These are phyloP conservation scores for Hypoxylon subgilvum DNA, from an alignment of 495 filamentous ascomycete species.

Conservation along the genomic window DNA sequence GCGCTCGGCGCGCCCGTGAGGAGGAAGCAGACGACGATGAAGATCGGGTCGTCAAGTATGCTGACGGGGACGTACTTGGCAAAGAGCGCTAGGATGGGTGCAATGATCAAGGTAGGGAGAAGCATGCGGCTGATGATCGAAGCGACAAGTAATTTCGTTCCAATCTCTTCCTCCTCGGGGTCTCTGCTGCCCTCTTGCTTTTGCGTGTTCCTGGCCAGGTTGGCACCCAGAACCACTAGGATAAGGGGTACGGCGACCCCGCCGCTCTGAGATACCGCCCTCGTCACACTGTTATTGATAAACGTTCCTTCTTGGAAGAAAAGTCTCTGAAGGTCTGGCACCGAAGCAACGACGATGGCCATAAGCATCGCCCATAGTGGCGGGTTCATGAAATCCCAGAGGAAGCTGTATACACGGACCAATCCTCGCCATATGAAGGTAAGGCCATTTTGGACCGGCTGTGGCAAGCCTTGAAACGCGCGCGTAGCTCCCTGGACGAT, in stretches of 20 bases:
- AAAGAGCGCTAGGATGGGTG: constrained; percentile 84
- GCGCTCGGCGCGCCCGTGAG: constrained; percentile 94
- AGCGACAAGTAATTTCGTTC: constrained; percentile 81
- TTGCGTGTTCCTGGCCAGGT: constrained; percentile 79
- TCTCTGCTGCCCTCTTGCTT: constrained; percentile 63
- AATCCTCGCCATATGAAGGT: constrained; percentile 48
- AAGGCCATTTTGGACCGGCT: constrained; percentile 61
- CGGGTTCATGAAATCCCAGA: constrained; percentile 97
- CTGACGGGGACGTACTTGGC: constrained; percentile 93
- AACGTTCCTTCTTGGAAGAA: constrained; percentile 94
- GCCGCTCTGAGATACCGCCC: constrained; percentile 81
- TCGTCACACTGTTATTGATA: constrained; percentile 88
- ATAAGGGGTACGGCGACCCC: constrained; percentile 94
- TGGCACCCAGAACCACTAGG: constrained; percentile 93
- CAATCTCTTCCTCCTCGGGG: constrained; percentile 67
- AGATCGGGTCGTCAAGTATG: constrained; percentile 97
- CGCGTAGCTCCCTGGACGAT: constrained; percentile 16
- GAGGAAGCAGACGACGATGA: constrained; percentile 95
- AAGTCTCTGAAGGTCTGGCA: constrained; percentile 79
- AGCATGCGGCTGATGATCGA: constrained; percentile 89
- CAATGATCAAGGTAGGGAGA: constrained; percentile 89
- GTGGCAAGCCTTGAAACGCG: constrained; percentile 58
- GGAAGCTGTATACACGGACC: constrained; percentile 64
- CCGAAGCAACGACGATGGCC: constrained; percentile 85
- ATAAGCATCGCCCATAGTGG: constrained; percentile 96